Conservation (phyloP, 495 filamentous ascomycete genomes). For the Wilcoxina mikolae region DNA sequence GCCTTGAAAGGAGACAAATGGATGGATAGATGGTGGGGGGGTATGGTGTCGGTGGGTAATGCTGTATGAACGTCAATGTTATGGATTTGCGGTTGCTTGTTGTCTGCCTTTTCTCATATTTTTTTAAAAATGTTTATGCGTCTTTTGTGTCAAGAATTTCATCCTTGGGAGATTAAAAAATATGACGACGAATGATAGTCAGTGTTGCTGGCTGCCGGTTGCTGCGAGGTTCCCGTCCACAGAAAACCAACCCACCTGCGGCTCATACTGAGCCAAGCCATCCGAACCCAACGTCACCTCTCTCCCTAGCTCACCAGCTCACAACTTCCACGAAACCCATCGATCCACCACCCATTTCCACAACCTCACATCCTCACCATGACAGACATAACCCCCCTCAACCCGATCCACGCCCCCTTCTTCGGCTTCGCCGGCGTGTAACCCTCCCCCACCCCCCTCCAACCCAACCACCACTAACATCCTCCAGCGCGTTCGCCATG, state of each 20-base stretch:
- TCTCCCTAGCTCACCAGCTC: conserved; percentile 6
- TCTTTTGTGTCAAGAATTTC: too few species aligned
- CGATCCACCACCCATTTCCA: conserved; percentile 7
- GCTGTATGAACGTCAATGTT: too few species aligned
- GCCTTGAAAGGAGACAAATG: background rate
- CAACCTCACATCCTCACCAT: conserved; percentile 5
- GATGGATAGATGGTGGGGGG: background rate
- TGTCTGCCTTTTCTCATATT: too few species aligned
- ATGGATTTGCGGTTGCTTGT: too few species aligned
- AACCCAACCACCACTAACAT: background rate
- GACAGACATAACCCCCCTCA: conserved; percentile 36
- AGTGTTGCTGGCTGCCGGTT: too few species aligned
- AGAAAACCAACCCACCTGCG: too few species aligned
- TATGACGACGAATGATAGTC: too few species aligned
- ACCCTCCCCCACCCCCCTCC: conserved; percentile 23
- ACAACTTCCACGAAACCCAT: conserved; percentile 7
- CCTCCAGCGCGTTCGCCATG: conserved; percentile 69
- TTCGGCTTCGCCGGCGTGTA: conserved; percentile 69
- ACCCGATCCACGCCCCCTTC: conserved; percentile 91
- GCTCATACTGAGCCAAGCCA: too few species aligned
- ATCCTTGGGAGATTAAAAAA: too few species aligned
- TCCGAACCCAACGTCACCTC: conserved; percentile 4
- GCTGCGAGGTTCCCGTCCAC: too few species aligned
- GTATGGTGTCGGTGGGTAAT: too few species aligned
- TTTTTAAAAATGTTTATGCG: too few species aligned